Percentiles rank a stretch among this genome's conserved stretches.
phyloP scores from a whole-genome alignment of 495 filamentous ascomycete genomes.

The Cercophora scortea region DNA sequence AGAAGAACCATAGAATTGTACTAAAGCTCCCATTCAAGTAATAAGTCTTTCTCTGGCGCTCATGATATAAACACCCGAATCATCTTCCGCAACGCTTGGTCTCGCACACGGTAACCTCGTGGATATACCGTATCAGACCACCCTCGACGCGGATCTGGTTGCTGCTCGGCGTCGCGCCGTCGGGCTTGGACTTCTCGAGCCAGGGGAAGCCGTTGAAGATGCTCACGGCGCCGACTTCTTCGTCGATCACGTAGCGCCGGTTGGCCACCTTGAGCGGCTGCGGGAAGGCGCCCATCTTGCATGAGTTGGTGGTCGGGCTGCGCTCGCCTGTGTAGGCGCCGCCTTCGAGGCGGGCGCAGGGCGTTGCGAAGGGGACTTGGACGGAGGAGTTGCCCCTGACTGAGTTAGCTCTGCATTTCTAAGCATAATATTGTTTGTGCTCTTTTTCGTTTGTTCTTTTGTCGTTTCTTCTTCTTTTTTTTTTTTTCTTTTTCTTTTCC shows the following conservation, averaged over 20 bases:
- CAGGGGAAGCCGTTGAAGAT: slow-evolving; percentile 30
- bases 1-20: too few relatives aligned
- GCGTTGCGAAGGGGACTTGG: slow-evolving; percentile 19
- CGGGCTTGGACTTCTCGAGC: slow-evolving; percentile 18
- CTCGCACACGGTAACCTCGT: slow-evolving; percentile 18
- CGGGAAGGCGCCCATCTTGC: slow-evolving; percentile 26
- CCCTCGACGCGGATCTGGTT: slow-evolving; percentile 28
- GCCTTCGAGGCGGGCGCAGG: slow-evolving; percentile 31
- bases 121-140: slow-evolving; percentile 29
- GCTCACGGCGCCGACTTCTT: slow-evolving; percentile 26
- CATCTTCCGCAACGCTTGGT: slow-evolving; percentile 5
- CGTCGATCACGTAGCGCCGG: slow-evolving; percentile 30
- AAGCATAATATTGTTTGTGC: too few relatives aligned
- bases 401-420: too few relatives aligned
- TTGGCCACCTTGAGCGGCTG: slow-evolving; percentile 23
- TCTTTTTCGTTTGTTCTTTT: too few relatives aligned
- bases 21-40: too few relatives aligned
- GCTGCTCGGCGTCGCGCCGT: slow-evolving; percentile 20
- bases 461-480: too few relatives aligned
- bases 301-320: slow-evolving; percentile 23
- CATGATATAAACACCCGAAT: too few relatives aligned
- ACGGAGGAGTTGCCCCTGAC: slow-evolving; percentile 14
- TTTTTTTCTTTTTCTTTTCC: too few relatives aligned
- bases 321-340: slow-evolving; percentile 22
- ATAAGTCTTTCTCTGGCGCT: too few relatives aligned